Percentiles rank a stretch among this genome's conserved stretches.
phyloP scores from a whole-genome alignment of 441 rosid species.

The Pelargonium citronellum region DNA sequence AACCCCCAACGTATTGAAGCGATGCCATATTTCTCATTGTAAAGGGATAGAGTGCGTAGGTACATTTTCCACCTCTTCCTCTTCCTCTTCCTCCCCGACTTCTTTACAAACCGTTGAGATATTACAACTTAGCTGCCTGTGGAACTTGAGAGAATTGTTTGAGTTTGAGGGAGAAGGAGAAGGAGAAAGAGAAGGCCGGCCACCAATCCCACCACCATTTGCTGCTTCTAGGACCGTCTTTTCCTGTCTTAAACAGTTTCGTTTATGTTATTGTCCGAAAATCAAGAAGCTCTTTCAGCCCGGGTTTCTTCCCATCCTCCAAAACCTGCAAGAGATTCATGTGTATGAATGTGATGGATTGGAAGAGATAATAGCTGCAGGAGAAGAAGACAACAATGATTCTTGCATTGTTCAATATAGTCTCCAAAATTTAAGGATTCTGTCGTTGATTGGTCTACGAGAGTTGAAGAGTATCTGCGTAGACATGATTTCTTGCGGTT shows the following conservation, averaged over 20 bases:
- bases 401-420: neutral
- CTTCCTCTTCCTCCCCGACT: neutral
- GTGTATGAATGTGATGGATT: neutral
- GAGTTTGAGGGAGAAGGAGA: neutral
- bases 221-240: no score
- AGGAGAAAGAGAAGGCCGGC: no score
- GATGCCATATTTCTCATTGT: neutral
- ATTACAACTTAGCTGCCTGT: no score
- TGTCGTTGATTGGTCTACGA: slow-evolving; percentile 1
- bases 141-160: no score
- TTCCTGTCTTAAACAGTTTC: no score
- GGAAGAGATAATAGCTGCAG: slow-evolving; percentile 22
- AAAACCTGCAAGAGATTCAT: slow-evolving; percentile 12
- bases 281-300: no score
- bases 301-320: slow-evolving; percentile 15
- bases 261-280: no score
- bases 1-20: slow-evolving; percentile 17
- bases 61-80: no score
- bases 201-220: no score
- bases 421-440: slow-evolving; percentile 12
- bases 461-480: slow-evolving; percentile 17
- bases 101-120: slow-evolving; percentile 16
- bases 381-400: neutral
- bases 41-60: slow-evolving; percentile 17
- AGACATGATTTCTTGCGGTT: slow-evolving; percentile 6